Base-by-base conservation (phyloP, 805 yeast species). In the Tetrapisispora taiwanensis region DNA sequence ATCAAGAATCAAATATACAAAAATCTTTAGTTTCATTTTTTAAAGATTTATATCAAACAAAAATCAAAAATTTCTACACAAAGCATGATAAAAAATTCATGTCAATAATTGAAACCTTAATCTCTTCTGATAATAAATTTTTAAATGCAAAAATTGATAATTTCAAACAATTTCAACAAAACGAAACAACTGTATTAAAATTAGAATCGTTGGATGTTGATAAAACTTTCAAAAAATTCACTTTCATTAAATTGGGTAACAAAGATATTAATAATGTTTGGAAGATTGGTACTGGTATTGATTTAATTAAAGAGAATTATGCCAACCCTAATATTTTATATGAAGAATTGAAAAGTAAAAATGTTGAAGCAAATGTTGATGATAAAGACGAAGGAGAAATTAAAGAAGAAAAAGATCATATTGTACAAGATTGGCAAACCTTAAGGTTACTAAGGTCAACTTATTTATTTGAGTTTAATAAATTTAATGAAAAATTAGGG, bases 221-320 rank as follows among this genome's bases (percentile, higher is more conserved):
- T 40, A 36, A 48, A 9, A 43, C 47, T 4, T 62, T 58, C 46
- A 59, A 58, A 39, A 54, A 55, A 42, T 60, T 59, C 43, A 62
- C 64, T 0, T 58, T 59, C 45, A 49, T 60, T 8, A 53, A 50
- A 41, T 41, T 61, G n/a, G 67, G 67, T 18, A 59, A 58, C 42
- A 61, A 59, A 43, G 52, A 54, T 30, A 51, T 62, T 3, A 61
- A 47, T 39, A 55, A 49, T 37, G 55, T 55, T 6, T 71, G 73
- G 75, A 68, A 64, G 40, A 59, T 60, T 5, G 48, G 52, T 10
- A 68, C 71, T 3, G 78, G 76, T 0, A 39, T 72, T 14, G 61
- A 62, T 1, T 35, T 47, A n/a, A 54, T 71, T 30, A 36, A 46
- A 31, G 55, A 50, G n/a, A 42, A 48, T n/a, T 36, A 42, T 2